Conservation (phyloP, 441 rosid species). For the Erysimum pusillum region DNA sequence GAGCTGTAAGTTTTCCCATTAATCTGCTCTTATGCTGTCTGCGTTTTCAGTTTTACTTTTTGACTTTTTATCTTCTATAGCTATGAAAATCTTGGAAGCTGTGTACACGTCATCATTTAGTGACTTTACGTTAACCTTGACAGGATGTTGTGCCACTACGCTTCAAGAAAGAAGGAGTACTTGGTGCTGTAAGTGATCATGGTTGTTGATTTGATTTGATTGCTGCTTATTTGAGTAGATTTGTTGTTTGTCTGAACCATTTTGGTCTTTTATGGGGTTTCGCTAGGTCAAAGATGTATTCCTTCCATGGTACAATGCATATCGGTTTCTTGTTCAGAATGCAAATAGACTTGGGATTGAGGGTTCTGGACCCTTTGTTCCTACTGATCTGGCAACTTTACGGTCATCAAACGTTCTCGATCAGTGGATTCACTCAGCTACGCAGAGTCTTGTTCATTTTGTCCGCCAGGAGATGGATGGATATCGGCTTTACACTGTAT, state of each 20-base stretch:
- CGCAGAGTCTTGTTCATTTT: constrained; percentile 96
- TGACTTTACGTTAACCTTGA: constrained; percentile 29
- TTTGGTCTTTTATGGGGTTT: constrained; percentile 28
- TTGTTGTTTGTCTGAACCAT: constrained; percentile 21
- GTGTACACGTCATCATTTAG: constrained; percentile 18
- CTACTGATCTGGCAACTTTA: constrained; percentile 66
- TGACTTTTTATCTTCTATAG: constrained; percentile 12
- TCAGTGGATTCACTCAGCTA: constrained; percentile 99
- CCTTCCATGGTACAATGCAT: constrained; percentile 99
- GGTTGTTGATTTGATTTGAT: constrained; percentile 13
- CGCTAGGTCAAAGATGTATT: constrained; percentile 97
- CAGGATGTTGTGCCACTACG: constrained; percentile 97
- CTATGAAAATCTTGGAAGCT: constrained; percentile 14
- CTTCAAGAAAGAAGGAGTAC: constrained; percentile 93
- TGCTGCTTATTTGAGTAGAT: constrained; percentile 22
- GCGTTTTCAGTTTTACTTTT: too few species aligned
- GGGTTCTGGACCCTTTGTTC: constrained; percentile 77
- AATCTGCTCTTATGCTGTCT: constrained; percentile 10
- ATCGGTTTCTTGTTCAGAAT: constrained; percentile 98
- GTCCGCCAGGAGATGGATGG: constrained; percentile 92
- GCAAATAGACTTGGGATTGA: constrained; percentile 96
- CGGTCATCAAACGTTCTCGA: constrained; percentile 93
- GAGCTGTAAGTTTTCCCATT: constrained; percentile 76
- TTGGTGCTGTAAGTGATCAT: constrained; percentile 83
- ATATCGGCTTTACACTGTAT: constrained; percentile 95